Evolutionary conservation across 1,284 basidiomycete genomes (phyloP).

Genomic region (Kalmanozyma brasiliensis): DNA sequence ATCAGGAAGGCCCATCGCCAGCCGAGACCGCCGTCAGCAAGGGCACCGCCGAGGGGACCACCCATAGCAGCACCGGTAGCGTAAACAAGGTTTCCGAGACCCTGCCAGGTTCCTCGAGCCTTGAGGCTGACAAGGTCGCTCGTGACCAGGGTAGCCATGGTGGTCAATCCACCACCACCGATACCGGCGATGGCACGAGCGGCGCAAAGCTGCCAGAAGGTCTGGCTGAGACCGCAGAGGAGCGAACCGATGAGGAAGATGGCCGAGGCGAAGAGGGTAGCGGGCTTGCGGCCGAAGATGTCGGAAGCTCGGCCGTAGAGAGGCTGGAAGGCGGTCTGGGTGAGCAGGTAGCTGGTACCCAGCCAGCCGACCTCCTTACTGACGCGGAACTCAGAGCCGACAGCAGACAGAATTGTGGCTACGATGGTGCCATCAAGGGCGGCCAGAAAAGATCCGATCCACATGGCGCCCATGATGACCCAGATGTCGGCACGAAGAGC

Average conservation of each 20-base stretch:
- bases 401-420: conserved; percentile 60
- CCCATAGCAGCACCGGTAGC: conserved; percentile 68
- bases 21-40: conserved; percentile 58
- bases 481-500: conserved; percentile 55
- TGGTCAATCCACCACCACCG: conserved; percentile 70
- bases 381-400: conserved; percentile 66
- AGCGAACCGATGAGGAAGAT: conserved; percentile 64
- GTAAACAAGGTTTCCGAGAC: conserved; percentile 66
- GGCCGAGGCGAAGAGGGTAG: conserved; percentile 63
- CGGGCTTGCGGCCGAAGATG: conserved; percentile 66
- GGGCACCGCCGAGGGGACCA: conserved; percentile 59
- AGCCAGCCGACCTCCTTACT: conserved; percentile 64
- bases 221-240: conserved; percentile 63
- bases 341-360: conserved; percentile 65
- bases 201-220: conserved; percentile 62
- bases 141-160: conserved; percentile 69
- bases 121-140: conserved; percentile 69
- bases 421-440: conserved; percentile 66
- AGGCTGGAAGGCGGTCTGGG: conserved; percentile 67
- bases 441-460: conserved; percentile 64
- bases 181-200: conserved; percentile 70
- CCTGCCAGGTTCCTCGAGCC: conserved; percentile 70
- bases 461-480: conserved; percentile 66
- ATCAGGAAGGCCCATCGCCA: conserved; percentile 67
- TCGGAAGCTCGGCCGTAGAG: conserved; percentile 65